Evolutionary conservation across 257 asterid species (phyloP).

Genomic region (Nicotiana tabacum): DNA sequence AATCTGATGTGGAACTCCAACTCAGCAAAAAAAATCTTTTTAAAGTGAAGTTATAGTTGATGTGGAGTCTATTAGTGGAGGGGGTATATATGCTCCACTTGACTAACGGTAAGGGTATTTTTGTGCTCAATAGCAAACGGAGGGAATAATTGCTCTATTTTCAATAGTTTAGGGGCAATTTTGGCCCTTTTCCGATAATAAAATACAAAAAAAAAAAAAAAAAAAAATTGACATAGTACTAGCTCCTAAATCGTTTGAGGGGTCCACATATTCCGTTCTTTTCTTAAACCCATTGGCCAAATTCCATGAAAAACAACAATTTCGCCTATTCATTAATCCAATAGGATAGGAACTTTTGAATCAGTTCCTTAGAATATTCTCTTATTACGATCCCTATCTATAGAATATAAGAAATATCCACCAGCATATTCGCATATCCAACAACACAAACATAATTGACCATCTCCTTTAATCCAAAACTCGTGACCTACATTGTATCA

Average conservation of each 20-base stretch:
- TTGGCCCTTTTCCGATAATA: too few species aligned
- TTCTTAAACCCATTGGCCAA: not conserved
- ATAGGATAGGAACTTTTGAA: not conserved
- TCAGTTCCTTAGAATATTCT: constrained; percentile 10
- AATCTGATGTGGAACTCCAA: too few species aligned
- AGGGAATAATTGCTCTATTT: too few species aligned
- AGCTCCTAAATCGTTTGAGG: not conserved
- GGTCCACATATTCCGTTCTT: not conserved
- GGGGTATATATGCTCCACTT: too few species aligned
- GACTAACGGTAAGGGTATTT: too few species aligned
- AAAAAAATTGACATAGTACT: not conserved
- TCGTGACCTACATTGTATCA: not conserved
- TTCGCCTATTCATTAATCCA: not conserved
- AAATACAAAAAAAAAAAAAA: too few species aligned
- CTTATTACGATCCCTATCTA: not conserved
- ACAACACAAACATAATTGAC: not conserved
- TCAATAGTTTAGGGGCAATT: too few species aligned
- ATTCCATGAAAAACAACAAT: not conserved
- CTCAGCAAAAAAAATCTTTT: too few species aligned
- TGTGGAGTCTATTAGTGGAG: too few species aligned
- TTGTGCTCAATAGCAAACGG: too few species aligned
- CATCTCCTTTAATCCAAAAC: not conserved
- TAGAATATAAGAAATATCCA: not conserved
- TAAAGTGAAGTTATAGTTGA: too few species aligned
- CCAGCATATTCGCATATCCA: constrained; percentile 16